Base-by-base conservation (phyloP, 2,329 filamentous ascomycete species). In the Clarireedia homoeocarpa region DNA sequence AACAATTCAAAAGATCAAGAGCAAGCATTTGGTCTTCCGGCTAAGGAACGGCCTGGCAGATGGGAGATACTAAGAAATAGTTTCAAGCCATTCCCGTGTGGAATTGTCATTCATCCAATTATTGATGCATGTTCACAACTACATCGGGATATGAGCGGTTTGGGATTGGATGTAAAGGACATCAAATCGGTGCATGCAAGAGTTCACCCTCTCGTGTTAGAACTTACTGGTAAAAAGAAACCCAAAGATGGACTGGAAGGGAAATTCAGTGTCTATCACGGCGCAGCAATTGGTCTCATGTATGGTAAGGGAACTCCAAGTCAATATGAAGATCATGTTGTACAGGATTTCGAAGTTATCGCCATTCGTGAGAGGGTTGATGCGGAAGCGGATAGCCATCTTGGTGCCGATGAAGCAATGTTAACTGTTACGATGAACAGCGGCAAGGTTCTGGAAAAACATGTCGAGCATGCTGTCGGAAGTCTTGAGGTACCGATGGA, bases 11-110 rank as follows among this genome's bases (percentile, higher is more conserved):
- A 75, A 9, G 53, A 55, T 7, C 23, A 56, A 27, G 53, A 55
- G 7, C 23, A 56, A 27, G 26, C 50, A 10, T 52, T 59, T 38
- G 59, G 57, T 24, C 39, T 61, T 2, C 47, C 45, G 5, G 57
- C 51, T 2, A 26, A 15, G 23, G 47, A 47, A 3, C 27, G 17
- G 4, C 10, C 45, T 30, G 62, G 55, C 15, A 56, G 58, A n/a
- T 81, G 78, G 78, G 77, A 81, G 68, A 75, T 77, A 7, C 69
- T 74, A 61, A 72, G 73, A 59, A 81, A 81, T 59, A 73, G 75
- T 1, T 81, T 81, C 68, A 81, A 82, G 63, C 79, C 78, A 0
- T 82, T 77, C 58, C 78, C 79, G 0, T 81, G 78, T 63, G 79
- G 78, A 1, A 80, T 81, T 58, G 77, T 81, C 0, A 77, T 80